phyloP scores from a whole-genome alignment of 1,284 basidiomycete genomes.

The Naganishia liquefaciens region DNA sequence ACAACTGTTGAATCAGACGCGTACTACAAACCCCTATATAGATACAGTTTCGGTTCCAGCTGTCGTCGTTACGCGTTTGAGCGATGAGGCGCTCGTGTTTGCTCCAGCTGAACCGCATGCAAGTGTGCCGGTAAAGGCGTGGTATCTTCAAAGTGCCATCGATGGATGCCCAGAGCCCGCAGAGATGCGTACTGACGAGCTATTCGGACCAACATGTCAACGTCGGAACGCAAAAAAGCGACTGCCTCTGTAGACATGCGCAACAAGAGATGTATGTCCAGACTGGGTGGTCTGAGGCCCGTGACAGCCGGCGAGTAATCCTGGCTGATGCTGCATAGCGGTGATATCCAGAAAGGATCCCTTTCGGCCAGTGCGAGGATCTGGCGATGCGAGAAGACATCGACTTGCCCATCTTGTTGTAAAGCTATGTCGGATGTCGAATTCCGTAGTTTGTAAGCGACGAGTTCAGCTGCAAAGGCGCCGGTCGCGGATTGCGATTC shows the following conservation, averaged over 20 bases:
- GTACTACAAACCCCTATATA: background rate
- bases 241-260: slow-evolving; percentile 22
- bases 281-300: background rate
- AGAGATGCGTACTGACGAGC: slow-evolving; percentile 10
- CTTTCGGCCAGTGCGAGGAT: background rate
- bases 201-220: slow-evolving; percentile 7
- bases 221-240: slow-evolving; percentile 8
- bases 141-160: slow-evolving; percentile 5
- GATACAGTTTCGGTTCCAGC: background rate
- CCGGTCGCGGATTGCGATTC: slow-evolving; percentile 19
- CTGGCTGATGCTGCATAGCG: slow-evolving; percentile 10
- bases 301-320: background rate
- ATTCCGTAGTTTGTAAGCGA: slow-evolving; percentile 1
- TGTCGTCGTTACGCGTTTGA: background rate
- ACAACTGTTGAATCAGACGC: background rate
- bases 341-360: slow-evolving; percentile 5
- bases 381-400: slow-evolving; percentile 5
- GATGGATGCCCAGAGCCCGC: slow-evolving; percentile 21
- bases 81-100: background rate
- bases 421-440: background rate
- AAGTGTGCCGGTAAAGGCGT: slow-evolving; percentile 19
- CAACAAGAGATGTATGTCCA: slow-evolving; percentile 14
- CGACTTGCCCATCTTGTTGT: background rate
- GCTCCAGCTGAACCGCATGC: slow-evolving; percentile 7
- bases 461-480: slow-evolving; percentile 16